Evolutionary conservation across 2,329 filamentous ascomycete species (phyloP).

Genomic region (Beauveria asiatica): DNA sequence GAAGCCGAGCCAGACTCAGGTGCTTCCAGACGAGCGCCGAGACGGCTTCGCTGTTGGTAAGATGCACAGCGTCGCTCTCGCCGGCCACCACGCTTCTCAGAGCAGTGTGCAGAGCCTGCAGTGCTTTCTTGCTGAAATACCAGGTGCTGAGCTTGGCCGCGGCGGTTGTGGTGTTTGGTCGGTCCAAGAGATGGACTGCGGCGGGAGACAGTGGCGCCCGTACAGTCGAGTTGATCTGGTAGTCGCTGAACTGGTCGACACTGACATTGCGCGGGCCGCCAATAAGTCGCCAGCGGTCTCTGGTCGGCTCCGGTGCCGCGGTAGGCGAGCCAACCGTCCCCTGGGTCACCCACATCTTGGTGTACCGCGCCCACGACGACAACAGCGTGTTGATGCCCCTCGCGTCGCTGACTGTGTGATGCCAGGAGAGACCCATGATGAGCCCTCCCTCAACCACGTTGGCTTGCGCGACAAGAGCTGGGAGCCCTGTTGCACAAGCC

Average conservation of each 20-base stretch:
- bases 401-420: background rate
- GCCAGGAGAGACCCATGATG: background rate
- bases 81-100: background rate
- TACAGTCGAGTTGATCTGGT: background rate
- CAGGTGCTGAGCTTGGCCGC: background rate
- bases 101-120: background rate
- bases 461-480: background rate
- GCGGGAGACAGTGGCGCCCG: background rate
- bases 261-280: background rate
- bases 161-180: background rate
- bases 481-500: background rate
- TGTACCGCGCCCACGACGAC: background rate
- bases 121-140: background rate
- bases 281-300: background rate
- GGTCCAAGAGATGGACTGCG: background rate
- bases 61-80: background rate
- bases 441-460: background rate
- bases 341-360: background rate
- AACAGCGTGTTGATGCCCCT: background rate
- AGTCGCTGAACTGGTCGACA: background rate
- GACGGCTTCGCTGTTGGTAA: background rate
- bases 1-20: background rate
- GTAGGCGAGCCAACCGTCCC: background rate
- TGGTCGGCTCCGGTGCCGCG: background rate
- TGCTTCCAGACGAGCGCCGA: constrained; percentile 2